These are phyloP conservation scores for Blastobotrys petasosporus DNA, from an alignment of 1,139 yeast species.

Conservation along the genomic window DNA sequence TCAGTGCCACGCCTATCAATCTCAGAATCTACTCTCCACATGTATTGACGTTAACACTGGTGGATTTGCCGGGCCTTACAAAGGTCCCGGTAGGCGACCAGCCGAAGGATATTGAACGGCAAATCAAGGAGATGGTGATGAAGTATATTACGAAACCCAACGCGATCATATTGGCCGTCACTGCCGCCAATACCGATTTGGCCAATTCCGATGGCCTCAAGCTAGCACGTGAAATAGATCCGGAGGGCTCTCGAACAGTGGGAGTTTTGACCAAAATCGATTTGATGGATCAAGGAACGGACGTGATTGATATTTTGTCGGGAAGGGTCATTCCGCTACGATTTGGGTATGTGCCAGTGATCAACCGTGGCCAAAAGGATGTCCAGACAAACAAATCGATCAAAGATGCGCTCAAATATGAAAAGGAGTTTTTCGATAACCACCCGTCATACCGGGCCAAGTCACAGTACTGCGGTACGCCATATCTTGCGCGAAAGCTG, in stretches of 20 bases:
- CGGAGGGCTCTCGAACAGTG: slow-evolving; percentile 92
- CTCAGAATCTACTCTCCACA: slow-evolving; percentile 93
- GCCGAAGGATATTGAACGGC: slow-evolving; percentile 94
- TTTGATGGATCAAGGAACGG: slow-evolving; percentile 98
- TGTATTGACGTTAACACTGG: slow-evolving; percentile 89
- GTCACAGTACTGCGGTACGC: slow-evolving; percentile 92
- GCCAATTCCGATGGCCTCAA: slow-evolving; percentile 97
- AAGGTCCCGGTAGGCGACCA: slow-evolving; percentile 99
- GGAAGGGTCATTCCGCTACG: slow-evolving; percentile 94
- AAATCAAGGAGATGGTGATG: slow-evolving; percentile 89
- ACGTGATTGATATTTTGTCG: slow-evolving; percentile 91
- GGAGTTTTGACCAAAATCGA: slow-evolving; percentile 97
- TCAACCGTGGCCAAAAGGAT: slow-evolving; percentile 96
- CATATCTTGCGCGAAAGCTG: slow-evolving; percentile 88
- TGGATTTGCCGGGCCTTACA: slow-evolving; percentile 95
- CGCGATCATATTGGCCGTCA: slow-evolving; percentile 90
- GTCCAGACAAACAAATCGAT: slow-evolving; percentile 83
- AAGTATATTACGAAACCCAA: slow-evolving; percentile 93
- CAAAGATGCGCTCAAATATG: slow-evolving; percentile 80
- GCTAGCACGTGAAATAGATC: slow-evolving; percentile 95
- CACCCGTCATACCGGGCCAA: slow-evolving; percentile 95
- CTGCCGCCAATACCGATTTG: slow-evolving; percentile 95
- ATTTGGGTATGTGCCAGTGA: slow-evolving; percentile 95
- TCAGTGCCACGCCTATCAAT: slow-evolving; percentile 88
- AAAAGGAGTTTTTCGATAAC: slow-evolving; percentile 72